A percentile compares a stretch with the other conserved stretches of the same genome.
Evolutionary conservation across 129 eudicot genomes (phyloP).

Genomic region (Erigeron canadensis): DNA sequence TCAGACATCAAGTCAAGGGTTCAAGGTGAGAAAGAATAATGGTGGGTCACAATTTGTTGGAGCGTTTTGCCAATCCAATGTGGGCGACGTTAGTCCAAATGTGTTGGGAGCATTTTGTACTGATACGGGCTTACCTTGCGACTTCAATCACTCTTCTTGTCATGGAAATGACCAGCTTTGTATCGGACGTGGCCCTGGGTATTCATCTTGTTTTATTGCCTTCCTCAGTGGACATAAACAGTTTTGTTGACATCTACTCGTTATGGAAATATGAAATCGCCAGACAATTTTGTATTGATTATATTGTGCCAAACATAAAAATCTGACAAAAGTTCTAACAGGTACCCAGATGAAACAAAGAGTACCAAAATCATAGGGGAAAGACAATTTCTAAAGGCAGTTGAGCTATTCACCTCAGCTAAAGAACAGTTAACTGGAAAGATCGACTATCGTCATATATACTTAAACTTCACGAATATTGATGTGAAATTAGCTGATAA

Average conservation of each 20-base stretch:
- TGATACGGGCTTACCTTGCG: conserved; percentile 57
- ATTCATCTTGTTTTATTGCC: not conserved
- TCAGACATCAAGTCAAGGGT: conserved; percentile 47
- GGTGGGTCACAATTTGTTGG: conserved; percentile 42
- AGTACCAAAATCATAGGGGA: conserved; percentile 70
- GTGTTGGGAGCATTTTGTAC: conserved; percentile 73
- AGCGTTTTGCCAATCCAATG: conserved; percentile 73
- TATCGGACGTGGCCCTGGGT: conserved; percentile 65
- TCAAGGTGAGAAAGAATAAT: conserved; percentile 53
- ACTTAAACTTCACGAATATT: conserved; percentile 51
- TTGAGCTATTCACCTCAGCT: conserved; percentile 47
- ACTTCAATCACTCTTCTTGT: conserved; percentile 64
- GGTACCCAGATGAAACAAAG: conserved; percentile 60
- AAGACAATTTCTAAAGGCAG: conserved; percentile 63
- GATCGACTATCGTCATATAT: conserved; percentile 50
- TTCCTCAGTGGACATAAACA: not conserved
- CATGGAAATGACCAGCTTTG: conserved; percentile 63
- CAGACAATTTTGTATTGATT: not conserved
- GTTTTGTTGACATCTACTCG: not conserved
- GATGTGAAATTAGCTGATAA: conserved; percentile 43
- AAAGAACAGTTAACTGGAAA: conserved; percentile 54
- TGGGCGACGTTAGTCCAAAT: conserved; percentile 74
- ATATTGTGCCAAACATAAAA: not conserved
- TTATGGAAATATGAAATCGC: not conserved
- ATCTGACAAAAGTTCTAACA: conserved; percentile 19